Evolutionary conservation across 306 rosid species (phyloP).

Genomic region (Fagus crenata): DNA sequence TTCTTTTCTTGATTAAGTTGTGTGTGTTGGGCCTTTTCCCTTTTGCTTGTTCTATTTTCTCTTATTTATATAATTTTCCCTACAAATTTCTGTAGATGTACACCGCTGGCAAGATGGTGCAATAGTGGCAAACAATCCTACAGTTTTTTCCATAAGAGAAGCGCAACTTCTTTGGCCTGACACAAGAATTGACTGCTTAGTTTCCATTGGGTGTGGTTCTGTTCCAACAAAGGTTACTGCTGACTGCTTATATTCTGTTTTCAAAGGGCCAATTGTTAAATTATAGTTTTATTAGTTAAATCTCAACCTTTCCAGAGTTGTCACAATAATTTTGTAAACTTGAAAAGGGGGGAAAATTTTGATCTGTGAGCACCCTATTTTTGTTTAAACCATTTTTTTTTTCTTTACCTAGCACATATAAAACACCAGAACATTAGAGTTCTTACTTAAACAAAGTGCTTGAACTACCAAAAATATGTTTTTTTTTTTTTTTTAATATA

Average conservation of each 20-base stretch:
- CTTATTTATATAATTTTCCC: slow-evolving; percentile 34
- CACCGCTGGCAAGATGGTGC: slow-evolving; percentile 99
- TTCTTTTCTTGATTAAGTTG: not conserved
- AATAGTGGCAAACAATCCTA: slow-evolving; percentile 96
- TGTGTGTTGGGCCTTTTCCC: slow-evolving; percentile 22
- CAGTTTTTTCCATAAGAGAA: slow-evolving; percentile 91
- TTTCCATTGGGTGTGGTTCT: slow-evolving; percentile 92
- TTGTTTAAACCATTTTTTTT: not conserved
- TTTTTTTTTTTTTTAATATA: no score
- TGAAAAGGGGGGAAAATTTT: not conserved
- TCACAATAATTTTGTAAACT: not conserved
- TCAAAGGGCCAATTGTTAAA: not conserved
- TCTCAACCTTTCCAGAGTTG: slow-evolving; percentile 2
- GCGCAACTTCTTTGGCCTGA: slow-evolving; percentile 99
- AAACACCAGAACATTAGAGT: not conserved
- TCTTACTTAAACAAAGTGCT: not conserved
- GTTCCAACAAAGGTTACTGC: slow-evolving; percentile 71
- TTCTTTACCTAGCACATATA: not conserved
- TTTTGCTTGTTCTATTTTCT: slow-evolving; percentile 25
- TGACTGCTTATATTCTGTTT: slow-evolving; percentile 14
- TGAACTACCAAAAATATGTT: not conserved
- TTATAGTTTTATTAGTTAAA: not conserved
- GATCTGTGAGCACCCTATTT: not conserved
- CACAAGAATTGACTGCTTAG: slow-evolving; percentile 81
- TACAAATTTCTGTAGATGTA: slow-evolving; percentile 49